Evolutionary conservation across 139 green algal species (phyloP), one percentile per base, ranked within the genome.

Genomic region (Gonium pectorale): DNA sequence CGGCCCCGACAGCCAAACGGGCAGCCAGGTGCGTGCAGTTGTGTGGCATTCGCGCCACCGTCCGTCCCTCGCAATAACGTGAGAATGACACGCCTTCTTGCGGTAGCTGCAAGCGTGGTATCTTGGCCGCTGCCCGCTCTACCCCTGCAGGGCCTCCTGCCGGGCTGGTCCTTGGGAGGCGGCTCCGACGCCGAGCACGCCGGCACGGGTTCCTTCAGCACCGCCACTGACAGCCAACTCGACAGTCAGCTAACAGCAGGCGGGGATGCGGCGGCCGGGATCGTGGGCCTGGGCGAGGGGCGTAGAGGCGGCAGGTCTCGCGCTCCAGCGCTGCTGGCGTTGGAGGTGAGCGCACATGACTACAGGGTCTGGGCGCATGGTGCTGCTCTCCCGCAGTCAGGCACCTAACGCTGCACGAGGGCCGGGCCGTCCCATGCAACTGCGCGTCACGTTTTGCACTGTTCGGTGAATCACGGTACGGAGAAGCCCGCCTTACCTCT

Each of bases 211-310:
- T 33, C 35, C 33, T 52, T 35, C 52, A 40, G 26, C 37, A 67
- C 72, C 67, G 72, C 49, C 70, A 79, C 46, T 44, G 70, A 79
- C 44, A 79, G 70, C 49, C 72, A 80, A 52, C 49, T 77, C 38
- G 3, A 41, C 31, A 15, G 31, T 15, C 60, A 27, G n/a, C 49
- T 56, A 56, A 77, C 68, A 5, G 59, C 51, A 1, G 72, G 72
- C 27, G 27, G 72, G 37, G 72, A 68, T 24, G 72, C 15, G 22
- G 52, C 24, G 24, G 49, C 24, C n/a, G 44, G 70, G 49, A 31
- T 15, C 41, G 46, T 46, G 35, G 52, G 52, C 52, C 5, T 52
- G 33, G 70, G 31, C 33, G 49, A n/a, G 11, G 29, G 70, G 21
- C 49, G 37, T 3, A 0, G 0, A 4, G 52, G 52, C 49, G 54